These are phyloP conservation scores for Lachnellula suecica DNA, from an alignment of 2,329 filamentous ascomycete species.

Conservation along the genomic window DNA sequence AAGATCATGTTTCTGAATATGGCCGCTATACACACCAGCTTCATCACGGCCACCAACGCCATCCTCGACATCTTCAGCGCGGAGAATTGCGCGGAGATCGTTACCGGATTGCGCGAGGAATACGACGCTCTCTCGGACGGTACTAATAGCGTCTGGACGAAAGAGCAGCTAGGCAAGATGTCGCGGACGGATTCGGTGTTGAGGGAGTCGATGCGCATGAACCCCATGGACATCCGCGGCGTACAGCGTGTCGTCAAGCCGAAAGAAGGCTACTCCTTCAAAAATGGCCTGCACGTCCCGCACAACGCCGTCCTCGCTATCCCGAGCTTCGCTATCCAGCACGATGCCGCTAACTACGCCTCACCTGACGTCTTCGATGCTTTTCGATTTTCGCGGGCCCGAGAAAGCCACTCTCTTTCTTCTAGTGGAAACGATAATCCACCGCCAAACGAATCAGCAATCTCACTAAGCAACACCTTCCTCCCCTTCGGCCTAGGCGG, in stretches of 20 bases:
- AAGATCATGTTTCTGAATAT: too few species aligned
- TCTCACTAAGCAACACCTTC: conserved; percentile 28
- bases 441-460: too few species aligned
- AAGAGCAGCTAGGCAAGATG: conserved; percentile 31
- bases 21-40: too few species aligned
- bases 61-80: conserved; percentile 31
- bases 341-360: not conserved
- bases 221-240: conserved; percentile 12
- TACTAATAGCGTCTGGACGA: conserved; percentile 31
- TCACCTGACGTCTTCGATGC: conserved; percentile 9
- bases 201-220: conserved; percentile 33
- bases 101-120: conserved; percentile 29
- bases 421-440: too few species aligned
- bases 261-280: conserved; percentile 15
- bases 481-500: conserved; percentile 38
- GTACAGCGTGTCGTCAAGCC: conserved; percentile 23
- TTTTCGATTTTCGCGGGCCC: conserved; percentile 14
- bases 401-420: conserved; percentile 7
- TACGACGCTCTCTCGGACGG: conserved; percentile 9
- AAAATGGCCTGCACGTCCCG: conserved; percentile 1
- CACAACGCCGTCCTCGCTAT: not conserved
- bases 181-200: conserved; percentile 32
- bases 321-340: not conserved
- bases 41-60: conserved; percentile 21
- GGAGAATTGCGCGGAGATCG: conserved; percentile 9